These are phyloP conservation scores for Neonectria sp. DNA, from an alignment of 2,329 filamentous ascomycete species.

Conservation along the genomic window DNA sequence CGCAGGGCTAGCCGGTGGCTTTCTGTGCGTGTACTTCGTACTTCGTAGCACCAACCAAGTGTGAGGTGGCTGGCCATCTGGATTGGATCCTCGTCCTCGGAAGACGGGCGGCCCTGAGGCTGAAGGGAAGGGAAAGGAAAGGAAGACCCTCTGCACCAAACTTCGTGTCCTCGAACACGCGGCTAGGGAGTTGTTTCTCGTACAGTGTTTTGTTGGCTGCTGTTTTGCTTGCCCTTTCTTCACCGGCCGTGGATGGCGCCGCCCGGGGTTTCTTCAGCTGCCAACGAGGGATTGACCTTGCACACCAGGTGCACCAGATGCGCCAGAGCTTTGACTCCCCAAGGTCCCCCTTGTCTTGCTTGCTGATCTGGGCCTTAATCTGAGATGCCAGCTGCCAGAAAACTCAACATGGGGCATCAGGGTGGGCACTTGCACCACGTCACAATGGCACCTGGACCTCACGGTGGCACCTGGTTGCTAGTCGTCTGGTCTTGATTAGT, in stretches of 20 bases:
- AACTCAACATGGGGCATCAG: background rate
- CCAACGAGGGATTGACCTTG: background rate
- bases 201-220: background rate
- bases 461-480: background rate
- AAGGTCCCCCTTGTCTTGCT: background rate
- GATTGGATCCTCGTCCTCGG: too few relatives aligned
- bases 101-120: too few relatives aligned
- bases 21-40: background rate
- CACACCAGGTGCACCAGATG: too few relatives aligned
- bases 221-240: background rate
- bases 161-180: background rate
- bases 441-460: background rate
- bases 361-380: background rate
- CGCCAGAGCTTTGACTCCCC: background rate
- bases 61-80: too few relatives aligned
- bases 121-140: background rate
- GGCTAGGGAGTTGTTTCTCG: conserved; percentile 10
- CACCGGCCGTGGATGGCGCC: background rate
- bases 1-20: conserved; percentile 15
- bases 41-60: too few relatives aligned
- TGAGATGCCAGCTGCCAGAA: background rate
- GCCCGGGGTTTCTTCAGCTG: background rate
- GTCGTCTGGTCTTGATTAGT: background rate
- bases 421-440: background rate
- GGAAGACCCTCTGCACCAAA: background rate